Evolutionary conservation across 805 yeast genomes (phyloP).

Genomic region (Ogataea methylovora): DNA sequence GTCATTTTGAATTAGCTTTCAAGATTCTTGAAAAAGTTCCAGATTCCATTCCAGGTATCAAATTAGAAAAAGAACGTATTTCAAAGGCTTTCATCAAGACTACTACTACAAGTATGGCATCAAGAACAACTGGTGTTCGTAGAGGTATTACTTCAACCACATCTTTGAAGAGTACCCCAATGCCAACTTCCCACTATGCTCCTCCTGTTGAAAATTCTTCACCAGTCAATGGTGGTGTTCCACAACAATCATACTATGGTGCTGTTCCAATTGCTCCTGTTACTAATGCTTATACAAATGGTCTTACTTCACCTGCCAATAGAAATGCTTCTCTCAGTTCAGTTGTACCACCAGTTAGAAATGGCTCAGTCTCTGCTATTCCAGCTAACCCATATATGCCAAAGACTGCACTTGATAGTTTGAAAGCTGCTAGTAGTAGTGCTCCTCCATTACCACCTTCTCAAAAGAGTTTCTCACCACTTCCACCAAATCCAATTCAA

Average conservation of each 20-base stretch:
- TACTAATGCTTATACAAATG: slow-evolving; percentile 15
- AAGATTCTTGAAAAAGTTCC: slow-evolving; percentile 68
- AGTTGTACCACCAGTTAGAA: slow-evolving; percentile 17
- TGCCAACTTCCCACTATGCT: too few relatives aligned
- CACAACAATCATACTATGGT: slow-evolving; percentile 5
- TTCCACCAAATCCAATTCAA: slow-evolving; percentile 19
- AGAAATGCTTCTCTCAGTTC: slow-evolving; percentile 22
- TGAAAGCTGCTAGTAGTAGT: slow-evolving; percentile 10
- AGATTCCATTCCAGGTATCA: slow-evolving; percentile 60
- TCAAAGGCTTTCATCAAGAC: slow-evolving; percentile 43
- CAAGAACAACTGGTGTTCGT: slow-evolving; percentile 3
- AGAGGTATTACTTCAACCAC: slow-evolving; percentile 3
- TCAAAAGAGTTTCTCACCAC: slow-evolving; percentile 8
- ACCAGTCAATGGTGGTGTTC: slow-evolving; percentile 9
- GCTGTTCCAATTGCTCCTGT: slow-evolving; percentile 11
- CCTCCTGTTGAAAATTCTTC: slow-evolving; percentile 4
- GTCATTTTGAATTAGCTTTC: slow-evolving; percentile 76
- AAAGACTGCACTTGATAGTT: slow-evolving; percentile 25
- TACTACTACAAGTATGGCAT: slow-evolving; percentile 7
- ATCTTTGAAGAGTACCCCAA: not conserved
- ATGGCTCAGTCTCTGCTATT: slow-evolving; percentile 2
- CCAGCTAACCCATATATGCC: slow-evolving; percentile 27
- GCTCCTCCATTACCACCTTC: slow-evolving; percentile 3
- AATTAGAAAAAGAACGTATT: slow-evolving; percentile 72
- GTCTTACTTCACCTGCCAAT: slow-evolving; percentile 3